A percentile compares a stretch with the other conserved stretches of the same genome.
Evolutionary conservation across 768 basidiomycete genomes (phyloP).

Genomic region (Trametopsis cervina): DNA sequence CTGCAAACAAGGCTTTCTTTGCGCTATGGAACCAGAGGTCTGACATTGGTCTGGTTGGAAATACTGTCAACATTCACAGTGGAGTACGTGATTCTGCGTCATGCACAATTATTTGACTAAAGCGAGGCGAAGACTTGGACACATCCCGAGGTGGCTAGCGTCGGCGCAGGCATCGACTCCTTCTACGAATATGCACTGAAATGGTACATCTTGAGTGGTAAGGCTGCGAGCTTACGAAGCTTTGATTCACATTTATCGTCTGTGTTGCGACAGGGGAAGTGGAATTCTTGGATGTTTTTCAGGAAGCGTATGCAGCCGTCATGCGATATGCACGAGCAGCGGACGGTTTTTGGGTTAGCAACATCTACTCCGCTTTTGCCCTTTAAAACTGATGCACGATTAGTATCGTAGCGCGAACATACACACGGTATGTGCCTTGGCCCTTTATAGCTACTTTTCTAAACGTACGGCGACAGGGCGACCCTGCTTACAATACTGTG

Average conservation of each 20-base stretch:
- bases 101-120: conserved; percentile 1
- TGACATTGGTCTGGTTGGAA: conserved; percentile 79
- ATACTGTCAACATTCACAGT: conserved; percentile 74
- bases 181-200: conserved; percentile 94
- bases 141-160: conserved; percentile 66
- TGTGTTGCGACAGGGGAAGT: conserved; percentile 24
- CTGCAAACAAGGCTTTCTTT: conserved; percentile 85
- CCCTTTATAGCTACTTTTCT: background rate
- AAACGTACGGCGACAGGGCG: conserved; percentile 44
- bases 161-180: conserved; percentile 93
- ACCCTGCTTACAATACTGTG: conserved; percentile 68
- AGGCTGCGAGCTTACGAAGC: too few species aligned
- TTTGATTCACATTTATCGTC: background rate
- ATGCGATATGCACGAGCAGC: conserved; percentile 79
- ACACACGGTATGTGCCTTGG: conserved; percentile 17
- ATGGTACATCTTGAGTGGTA: conserved; percentile 84
- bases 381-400: background rate
- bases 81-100: conserved; percentile 48
- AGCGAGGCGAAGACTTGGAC: conserved; percentile 55
- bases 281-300: conserved; percentile 33
- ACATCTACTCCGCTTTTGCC: background rate
- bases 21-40: conserved; percentile 91
- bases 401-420: conserved; percentile 88
- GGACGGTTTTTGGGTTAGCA: conserved; percentile 83
- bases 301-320: conserved; percentile 28